Evolutionary conservation across 2,329 filamentous ascomycete species (phyloP).

Genomic region (Ophiostoma himal-ulmi): DNA sequence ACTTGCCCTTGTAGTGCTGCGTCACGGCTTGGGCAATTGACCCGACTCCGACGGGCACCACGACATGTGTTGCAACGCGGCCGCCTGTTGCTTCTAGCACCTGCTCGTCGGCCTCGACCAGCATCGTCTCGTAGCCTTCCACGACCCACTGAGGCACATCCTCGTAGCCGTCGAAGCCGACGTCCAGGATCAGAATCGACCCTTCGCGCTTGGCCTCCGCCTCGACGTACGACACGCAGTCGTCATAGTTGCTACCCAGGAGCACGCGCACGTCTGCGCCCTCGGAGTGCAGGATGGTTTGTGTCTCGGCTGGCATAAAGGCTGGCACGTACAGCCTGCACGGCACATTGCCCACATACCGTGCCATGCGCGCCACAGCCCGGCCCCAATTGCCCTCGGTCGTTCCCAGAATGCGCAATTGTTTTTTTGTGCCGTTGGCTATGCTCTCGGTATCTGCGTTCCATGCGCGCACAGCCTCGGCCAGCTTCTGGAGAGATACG

Average conservation of each 20-base stretch:
- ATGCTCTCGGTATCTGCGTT: slow-evolving; percentile 4
- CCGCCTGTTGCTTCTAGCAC: slow-evolving; percentile 16
- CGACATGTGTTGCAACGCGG: slow-evolving; percentile 35
- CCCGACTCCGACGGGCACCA: slow-evolving; percentile 67
- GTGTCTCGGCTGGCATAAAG: slow-evolving; percentile 50
- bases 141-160: slow-evolving; percentile 67
- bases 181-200: slow-evolving; percentile 62
- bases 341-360: slow-evolving; percentile 31
- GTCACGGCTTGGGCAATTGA: slow-evolving; percentile 65
- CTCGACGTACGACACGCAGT: slow-evolving; percentile 52
- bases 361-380: slow-evolving; percentile 64
- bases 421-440: slow-evolving; percentile 21
- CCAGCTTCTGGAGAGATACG: slow-evolving; percentile 41
- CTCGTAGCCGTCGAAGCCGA: slow-evolving; percentile 59
- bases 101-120: slow-evolving; percentile 62
- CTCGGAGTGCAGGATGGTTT: slow-evolving; percentile 52
- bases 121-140: slow-evolving; percentile 69
- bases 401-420: slow-evolving; percentile 49
- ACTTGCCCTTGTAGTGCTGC: slow-evolving; percentile 51
- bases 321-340: slow-evolving; percentile 54
- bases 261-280: slow-evolving; percentile 54
- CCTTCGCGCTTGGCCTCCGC: slow-evolving; percentile 39
- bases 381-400: slow-evolving; percentile 75
- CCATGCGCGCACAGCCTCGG: slow-evolving; percentile 26
- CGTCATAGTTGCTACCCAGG: slow-evolving; percentile 56